Evolutionary conservation across 2,329 filamentous ascomycete species (phyloP).

Genomic region (Phaeosphaeria sp.): DNA sequence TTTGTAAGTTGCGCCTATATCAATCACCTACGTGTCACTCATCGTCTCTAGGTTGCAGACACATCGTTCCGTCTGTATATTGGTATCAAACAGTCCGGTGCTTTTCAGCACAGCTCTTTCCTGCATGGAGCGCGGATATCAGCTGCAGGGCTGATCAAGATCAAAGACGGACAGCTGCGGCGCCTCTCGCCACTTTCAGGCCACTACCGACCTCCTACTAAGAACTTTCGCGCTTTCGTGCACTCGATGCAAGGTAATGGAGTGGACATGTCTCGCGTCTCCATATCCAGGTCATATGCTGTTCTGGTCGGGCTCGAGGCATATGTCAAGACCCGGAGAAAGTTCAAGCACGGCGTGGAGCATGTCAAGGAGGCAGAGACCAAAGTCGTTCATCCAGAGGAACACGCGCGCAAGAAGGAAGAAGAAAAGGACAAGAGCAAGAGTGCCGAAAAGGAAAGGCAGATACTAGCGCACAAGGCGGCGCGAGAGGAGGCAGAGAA

Average conservation of each 20-base stretch:
- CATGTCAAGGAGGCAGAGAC: slow-evolving; percentile 62
- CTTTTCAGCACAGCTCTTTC: slow-evolving; percentile 92
- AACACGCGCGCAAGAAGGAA: slow-evolving; percentile 55
- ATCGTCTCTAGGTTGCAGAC: slow-evolving; percentile 65
- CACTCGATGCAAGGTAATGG: slow-evolving; percentile 73
- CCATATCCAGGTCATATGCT: slow-evolving; percentile 81
- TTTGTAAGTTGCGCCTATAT: slow-evolving; percentile 61
- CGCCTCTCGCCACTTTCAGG: slow-evolving; percentile 73
- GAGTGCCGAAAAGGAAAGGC: slow-evolving; percentile 67
- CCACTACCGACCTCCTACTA: slow-evolving; percentile 83
- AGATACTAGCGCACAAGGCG: slow-evolving; percentile 51
- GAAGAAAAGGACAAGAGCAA: slow-evolving; percentile 64
- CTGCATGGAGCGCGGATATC: slow-evolving; percentile 81
- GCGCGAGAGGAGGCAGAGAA: slow-evolving; percentile 56
- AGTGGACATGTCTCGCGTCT: slow-evolving; percentile 80
- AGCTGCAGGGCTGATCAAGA: slow-evolving; percentile 83
- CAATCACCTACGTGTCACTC: background rate
- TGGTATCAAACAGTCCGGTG: slow-evolving; percentile 85
- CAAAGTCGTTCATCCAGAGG: slow-evolving; percentile 67
- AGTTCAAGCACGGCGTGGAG: slow-evolving; percentile 63
- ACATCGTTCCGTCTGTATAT: slow-evolving; percentile 85
- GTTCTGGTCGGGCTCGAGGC: slow-evolving; percentile 83
- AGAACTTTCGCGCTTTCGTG: slow-evolving; percentile 84
- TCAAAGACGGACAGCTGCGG: slow-evolving; percentile 79
- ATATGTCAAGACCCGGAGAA: slow-evolving; percentile 72